Evolutionary conservation across 805 yeast species (phyloP).

Genomic region (Candida morakotiae): DNA sequence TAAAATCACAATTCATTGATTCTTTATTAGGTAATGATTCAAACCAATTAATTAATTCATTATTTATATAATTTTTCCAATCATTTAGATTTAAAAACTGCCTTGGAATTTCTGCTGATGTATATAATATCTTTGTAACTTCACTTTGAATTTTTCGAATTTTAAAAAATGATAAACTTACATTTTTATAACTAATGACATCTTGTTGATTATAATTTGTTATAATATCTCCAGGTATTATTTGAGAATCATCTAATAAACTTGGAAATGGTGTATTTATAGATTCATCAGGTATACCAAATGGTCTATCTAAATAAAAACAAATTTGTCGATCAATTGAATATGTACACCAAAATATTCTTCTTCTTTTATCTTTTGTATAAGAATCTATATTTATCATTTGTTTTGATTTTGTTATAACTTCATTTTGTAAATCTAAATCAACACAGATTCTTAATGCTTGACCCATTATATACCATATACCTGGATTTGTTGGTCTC

Average conservation of each 20-base stretch:
- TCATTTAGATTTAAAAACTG: constrained; percentile 46
- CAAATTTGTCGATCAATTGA: constrained; percentile 83
- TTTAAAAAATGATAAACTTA: constrained; percentile 63
- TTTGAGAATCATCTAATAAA: constrained; percentile 66
- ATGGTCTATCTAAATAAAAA: constrained; percentile 82
- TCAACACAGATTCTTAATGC: constrained; percentile 79
- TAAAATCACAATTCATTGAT: constrained; percentile 72
- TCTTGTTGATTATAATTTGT: constrained; percentile 37
- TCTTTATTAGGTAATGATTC: constrained; percentile 51
- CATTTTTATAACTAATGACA: constrained; percentile 62
- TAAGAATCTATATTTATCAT: constrained; percentile 43
- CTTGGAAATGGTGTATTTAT: constrained; percentile 71
- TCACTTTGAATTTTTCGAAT: constrained; percentile 76
- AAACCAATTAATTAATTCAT: constrained; percentile 61
- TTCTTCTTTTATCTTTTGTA: constrained; percentile 62
- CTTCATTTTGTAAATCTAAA: constrained; percentile 76
- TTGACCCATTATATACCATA: constrained; percentile 87
- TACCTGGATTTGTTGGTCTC: constrained; percentile 88
- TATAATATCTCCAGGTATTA: constrained; percentile 30
- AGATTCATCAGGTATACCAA: constrained; percentile 81
- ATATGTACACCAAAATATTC: constrained; percentile 88
- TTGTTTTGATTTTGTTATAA: constrained; percentile 18
- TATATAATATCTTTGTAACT: constrained; percentile 68
- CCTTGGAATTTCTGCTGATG: constrained; percentile 68
- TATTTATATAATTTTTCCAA: constrained; percentile 59